These are phyloP conservation scores for Coniella vitis DNA, from an alignment of 2,329 filamentous ascomycete genomes.

Conservation along the genomic window DNA sequence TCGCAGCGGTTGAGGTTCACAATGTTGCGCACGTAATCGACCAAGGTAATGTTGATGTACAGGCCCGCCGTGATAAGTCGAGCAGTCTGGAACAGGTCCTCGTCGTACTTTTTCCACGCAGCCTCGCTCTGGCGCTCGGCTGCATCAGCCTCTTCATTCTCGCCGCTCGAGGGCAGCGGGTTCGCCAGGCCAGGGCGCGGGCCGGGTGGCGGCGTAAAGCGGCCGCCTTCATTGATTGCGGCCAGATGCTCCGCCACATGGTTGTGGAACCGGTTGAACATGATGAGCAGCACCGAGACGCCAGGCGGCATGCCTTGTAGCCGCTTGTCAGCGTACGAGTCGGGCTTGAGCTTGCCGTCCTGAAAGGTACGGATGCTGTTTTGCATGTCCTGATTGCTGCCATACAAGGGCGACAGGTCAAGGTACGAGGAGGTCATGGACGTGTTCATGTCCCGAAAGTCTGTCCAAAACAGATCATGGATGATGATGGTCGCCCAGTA, in stretches of 20 bases:
- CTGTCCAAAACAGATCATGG: constrained; percentile 65
- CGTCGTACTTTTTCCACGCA: constrained; percentile 63
- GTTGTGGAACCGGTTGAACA: constrained; percentile 86
- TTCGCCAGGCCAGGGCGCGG: neutral
- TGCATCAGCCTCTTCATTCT: constrained; percentile 32
- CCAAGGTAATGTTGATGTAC: constrained; percentile 71
- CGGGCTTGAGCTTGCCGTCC: constrained; percentile 65
- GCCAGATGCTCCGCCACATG: constrained; percentile 73
- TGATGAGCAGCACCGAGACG: constrained; percentile 63
- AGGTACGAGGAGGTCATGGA: constrained; percentile 67
- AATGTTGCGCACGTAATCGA: constrained; percentile 75
- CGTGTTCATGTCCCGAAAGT: constrained; percentile 49
- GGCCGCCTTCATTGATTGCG: constrained; percentile 75
- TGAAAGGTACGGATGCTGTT: constrained; percentile 62
- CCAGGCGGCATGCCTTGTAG: constrained; percentile 66
- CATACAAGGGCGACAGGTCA: constrained; percentile 66
- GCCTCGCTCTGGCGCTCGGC: constrained; percentile 36
- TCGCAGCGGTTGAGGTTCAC: constrained; percentile 56
- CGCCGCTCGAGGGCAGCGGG: neutral
- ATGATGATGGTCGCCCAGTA: constrained; percentile 70
- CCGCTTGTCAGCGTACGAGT: constrained; percentile 64
- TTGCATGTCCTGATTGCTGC: constrained; percentile 60
- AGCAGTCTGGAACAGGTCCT: constrained; percentile 74
- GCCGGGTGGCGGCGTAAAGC: constrained; percentile 60
- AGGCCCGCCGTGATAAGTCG: constrained; percentile 67